Evolutionary conservation across 2,329 filamentous ascomycete genomes (phyloP).

Genomic region (Claviceps sorghi): DNA sequence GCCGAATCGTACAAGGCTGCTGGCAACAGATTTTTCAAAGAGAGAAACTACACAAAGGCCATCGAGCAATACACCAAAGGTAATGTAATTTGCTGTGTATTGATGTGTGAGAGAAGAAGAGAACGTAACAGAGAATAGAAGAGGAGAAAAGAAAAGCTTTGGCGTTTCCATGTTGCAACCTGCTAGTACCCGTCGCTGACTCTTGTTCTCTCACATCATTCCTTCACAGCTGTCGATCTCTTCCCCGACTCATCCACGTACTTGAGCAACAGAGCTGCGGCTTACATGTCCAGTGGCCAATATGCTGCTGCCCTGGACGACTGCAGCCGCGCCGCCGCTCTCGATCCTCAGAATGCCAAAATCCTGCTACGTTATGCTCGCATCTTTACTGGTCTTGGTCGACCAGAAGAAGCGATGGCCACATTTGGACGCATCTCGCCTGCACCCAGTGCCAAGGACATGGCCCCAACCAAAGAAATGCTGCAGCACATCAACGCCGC

Average conservation of each 20-base stretch:
- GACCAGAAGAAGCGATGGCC: conserved; percentile 71
- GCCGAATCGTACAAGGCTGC: conserved; percentile 84
- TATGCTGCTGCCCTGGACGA: conserved; percentile 75
- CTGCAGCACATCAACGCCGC: conserved; percentile 66
- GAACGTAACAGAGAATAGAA: too few relatives aligned
- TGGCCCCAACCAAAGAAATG: conserved; percentile 72
- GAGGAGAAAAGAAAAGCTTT: neutral
- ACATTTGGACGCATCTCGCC: conserved; percentile 72
- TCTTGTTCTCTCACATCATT: neutral
- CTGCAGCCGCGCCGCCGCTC: conserved; percentile 63
- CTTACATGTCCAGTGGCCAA: conserved; percentile 75
- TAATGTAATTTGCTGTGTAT: conserved; percentile 24
- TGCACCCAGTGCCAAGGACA: conserved; percentile 71
- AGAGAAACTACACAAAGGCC: conserved; percentile 73
- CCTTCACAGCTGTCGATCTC: conserved; percentile 60
- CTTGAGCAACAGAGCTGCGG: conserved; percentile 86
- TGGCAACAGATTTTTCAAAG: conserved; percentile 95
- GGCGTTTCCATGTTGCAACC: neutral
- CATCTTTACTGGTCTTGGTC: conserved; percentile 76
- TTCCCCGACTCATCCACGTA: conserved; percentile 79
- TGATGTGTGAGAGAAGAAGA: neutral
- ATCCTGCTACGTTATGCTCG: conserved; percentile 76
- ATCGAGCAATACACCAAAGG: conserved; percentile 93
- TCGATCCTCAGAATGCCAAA: conserved; percentile 78
- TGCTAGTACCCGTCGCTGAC: neutral